phyloP scores from a whole-genome alignment of 2,329 filamentous ascomycete species.

The Pseudogymnoascus pannorum region DNA sequence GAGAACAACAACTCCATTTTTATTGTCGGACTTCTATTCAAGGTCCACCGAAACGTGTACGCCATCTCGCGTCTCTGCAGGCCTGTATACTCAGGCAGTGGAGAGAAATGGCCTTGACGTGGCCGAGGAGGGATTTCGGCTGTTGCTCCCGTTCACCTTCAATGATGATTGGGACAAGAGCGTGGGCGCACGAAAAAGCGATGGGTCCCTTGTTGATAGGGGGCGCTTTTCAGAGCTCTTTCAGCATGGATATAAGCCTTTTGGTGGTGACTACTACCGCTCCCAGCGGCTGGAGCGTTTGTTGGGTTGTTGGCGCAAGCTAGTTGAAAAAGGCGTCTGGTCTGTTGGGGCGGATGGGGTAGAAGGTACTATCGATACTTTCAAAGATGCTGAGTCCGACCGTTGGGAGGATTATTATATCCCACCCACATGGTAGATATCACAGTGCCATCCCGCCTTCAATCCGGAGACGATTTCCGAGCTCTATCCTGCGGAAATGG shows the following conservation, averaged over 20 bases:
- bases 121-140: neutral
- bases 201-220: slow-evolving; percentile 12
- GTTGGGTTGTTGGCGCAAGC: slow-evolving; percentile 22
- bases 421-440: neutral
- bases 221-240: slow-evolving; percentile 24
- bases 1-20: slow-evolving; percentile 24
- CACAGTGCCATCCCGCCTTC: neutral
- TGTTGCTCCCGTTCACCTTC: neutral
- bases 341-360: slow-evolving; percentile 23
- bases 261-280: slow-evolving; percentile 27
- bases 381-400: slow-evolving; percentile 22
- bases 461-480: neutral
- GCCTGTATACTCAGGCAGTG: neutral
- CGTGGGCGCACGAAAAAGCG: neutral
- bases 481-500: neutral
- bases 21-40: neutral
- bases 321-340: slow-evolving; percentile 26
- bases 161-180: neutral
- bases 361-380: slow-evolving; percentile 25
- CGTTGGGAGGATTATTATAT: slow-evolving; percentile 18
- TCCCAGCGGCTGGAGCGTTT: slow-evolving; percentile 21
- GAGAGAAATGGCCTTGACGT: neutral
- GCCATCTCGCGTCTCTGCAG: neutral
- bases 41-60: neutral
- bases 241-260: slow-evolving; percentile 30